Conservation (phyloP, 2,329 filamentous ascomycete genomes). For the Pseudogymnoascus sp. region DNA sequence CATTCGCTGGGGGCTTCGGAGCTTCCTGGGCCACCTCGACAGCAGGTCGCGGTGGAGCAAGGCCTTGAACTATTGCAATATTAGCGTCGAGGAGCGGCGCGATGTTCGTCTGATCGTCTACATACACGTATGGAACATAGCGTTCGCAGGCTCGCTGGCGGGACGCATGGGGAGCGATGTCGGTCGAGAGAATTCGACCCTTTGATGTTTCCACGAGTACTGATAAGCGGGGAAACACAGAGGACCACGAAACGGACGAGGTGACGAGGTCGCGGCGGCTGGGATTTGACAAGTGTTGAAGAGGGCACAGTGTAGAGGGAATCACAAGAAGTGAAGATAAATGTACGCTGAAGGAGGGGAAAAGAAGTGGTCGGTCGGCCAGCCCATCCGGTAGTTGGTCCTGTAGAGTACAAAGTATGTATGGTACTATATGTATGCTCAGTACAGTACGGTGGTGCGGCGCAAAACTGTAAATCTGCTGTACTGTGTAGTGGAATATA, state of each 20-base stretch:
- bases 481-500: neutral
- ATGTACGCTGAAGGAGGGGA: neutral
- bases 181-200: neutral
- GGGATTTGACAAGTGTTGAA: neutral
- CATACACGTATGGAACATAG: constrained; percentile 33
- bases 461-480: neutral
- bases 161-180: constrained; percentile 25
- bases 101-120: neutral
- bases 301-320: neutral
- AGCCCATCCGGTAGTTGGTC: neutral
- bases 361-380: neutral
- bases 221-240: neutral
- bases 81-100: neutral
- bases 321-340: neutral
- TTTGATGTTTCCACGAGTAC: neutral
- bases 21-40: constrained; percentile 25
- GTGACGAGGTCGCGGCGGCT: neutral
- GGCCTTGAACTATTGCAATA: constrained; percentile 27
- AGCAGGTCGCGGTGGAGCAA: constrained; percentile 25
- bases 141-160: constrained; percentile 14
- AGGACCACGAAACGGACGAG: neutral
- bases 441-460: neutral
- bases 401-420: neutral
- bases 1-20: constrained; percentile 31
- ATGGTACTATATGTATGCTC: neutral